Evolutionary conservation across 176 grass and related monocot genomes (phyloP).

Genomic region (Chrysopogon serrulatus): DNA sequence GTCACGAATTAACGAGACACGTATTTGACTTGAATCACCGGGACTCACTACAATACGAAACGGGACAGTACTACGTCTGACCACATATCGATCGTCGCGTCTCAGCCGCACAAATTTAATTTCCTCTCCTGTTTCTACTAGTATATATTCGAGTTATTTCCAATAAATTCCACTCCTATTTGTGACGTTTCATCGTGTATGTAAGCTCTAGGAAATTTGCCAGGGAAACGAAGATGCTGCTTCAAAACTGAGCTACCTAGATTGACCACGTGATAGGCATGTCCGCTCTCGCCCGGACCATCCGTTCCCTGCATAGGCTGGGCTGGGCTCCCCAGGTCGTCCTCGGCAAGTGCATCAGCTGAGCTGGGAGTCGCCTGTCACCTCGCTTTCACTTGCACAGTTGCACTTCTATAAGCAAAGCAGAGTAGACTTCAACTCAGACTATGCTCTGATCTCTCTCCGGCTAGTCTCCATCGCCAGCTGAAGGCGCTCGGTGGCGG

Average conservation of each 20-base stretch:
- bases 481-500: not conserved
- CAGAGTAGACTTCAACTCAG: not conserved
- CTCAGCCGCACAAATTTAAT: not conserved
- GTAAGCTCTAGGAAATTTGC: not conserved
- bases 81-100: not conserved
- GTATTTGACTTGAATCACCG: not conserved
- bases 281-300: not conserved
- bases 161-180: not conserved
- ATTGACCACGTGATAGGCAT: not conserved
- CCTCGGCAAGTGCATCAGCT: not conserved
- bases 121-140: not conserved
- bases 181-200: not conserved
- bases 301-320: not conserved
- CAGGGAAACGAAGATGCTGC: not conserved
- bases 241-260: not conserved
- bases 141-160: not conserved
- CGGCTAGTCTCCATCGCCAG: not conserved
- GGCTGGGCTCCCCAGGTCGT: not conserved
- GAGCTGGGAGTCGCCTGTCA: not conserved
- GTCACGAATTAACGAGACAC: not conserved
- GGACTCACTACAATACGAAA: not conserved
- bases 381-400: not conserved
- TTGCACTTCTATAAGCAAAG: not conserved
- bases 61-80: not conserved
- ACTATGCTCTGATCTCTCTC: not conserved